Percentiles rank a stretch among this genome's conserved stretches.
Evolutionary conservation across 352 stramenopile genomes (phyloP).

Genomic region (Phytophthora colocasiae): DNA sequence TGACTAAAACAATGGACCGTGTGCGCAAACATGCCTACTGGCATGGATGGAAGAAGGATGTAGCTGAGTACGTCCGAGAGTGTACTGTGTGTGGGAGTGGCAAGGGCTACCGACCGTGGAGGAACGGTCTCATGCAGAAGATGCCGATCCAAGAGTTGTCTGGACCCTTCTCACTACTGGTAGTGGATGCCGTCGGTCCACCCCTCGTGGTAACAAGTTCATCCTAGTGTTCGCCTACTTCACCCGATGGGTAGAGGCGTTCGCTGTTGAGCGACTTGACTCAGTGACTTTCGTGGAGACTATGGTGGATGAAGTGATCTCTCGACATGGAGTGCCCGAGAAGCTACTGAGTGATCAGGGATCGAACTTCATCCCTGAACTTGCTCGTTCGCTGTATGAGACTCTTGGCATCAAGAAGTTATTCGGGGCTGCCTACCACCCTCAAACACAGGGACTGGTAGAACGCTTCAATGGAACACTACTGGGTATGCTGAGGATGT

Average conservation of each 20-base stretch:
- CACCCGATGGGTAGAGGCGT: too few species aligned
- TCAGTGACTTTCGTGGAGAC: too few species aligned
- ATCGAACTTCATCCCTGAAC: conserved; percentile 3
- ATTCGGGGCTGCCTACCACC: conserved; percentile 5
- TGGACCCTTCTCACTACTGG: conserved; percentile 1
- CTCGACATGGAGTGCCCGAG: background rate
- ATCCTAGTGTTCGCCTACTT: too few species aligned
- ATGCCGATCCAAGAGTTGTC: too few species aligned
- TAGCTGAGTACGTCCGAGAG: background rate
- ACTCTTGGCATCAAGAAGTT: conserved; percentile 14
- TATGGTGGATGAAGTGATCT: background rate
- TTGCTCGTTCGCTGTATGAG: conserved; percentile 8
- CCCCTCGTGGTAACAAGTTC: conserved; percentile 3
- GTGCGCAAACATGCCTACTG: conserved; percentile 11
- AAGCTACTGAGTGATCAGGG: conserved; percentile 9
- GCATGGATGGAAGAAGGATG: background rate
- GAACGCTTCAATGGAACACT: background rate
- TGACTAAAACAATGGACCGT: conserved; percentile 2
- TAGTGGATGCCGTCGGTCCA: conserved; percentile 4
- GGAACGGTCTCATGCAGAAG: too few species aligned
- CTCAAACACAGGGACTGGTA: conserved; percentile 5
- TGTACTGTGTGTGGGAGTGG: background rate
- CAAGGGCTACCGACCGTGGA: conserved; percentile 8
- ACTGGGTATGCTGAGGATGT: too few species aligned
- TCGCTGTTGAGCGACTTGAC: too few species aligned